Evolutionary conservation across 2,329 filamentous ascomycete genomes (phyloP), one percentile per base, ranked within the genome.

Genomic region (Thyridium curvatum): DNA sequence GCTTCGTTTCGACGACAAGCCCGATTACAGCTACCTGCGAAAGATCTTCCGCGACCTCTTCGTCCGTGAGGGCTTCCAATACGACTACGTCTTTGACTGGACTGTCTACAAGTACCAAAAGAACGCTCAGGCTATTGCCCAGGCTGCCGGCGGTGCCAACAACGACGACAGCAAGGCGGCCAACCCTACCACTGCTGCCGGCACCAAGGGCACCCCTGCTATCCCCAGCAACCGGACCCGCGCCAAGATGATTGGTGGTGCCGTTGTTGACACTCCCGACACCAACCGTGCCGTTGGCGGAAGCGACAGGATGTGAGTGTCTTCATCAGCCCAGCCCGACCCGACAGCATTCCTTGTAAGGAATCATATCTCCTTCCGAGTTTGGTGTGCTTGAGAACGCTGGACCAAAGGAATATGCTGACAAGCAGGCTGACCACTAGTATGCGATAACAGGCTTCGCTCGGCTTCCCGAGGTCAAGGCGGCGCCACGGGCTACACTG

Each of bases 61-160:
- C 59, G 93, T 98, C 52, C 89, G 93, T 47, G 93, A 97, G 68
- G 93, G 91, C 41, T 98, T 97, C 82, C 93, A 98, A 72, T 97
- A 98, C 66, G 93, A 98, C 69, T 97, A 98, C 56, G 93, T 98
- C 54, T 98, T 98, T 58, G 93, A 98, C 71, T 98, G 93, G 93
- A 98, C 93, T 44, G 93, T 97, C 57, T 97, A 96, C 81, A 97
- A 97, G 75, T 96, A 97, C 76, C 90, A 96, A 79, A 96, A 96
- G 83, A 97, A 96, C 55, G 90, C 90, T 40, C 87, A 94, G 70
- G 89, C 89, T 58, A 94, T 94, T 63, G 86, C 87, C 52, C 84
- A 91, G 64, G 86, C 85, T 52, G 82, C 81, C 50, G 82, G 76
- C 51, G 63, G 79, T 77, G 51, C 84, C 89, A 84, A 89, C 14